Evolutionary conservation across 2,329 filamentous ascomycete genomes (phyloP).

Genomic region (Pseudocercospora vitis): DNA sequence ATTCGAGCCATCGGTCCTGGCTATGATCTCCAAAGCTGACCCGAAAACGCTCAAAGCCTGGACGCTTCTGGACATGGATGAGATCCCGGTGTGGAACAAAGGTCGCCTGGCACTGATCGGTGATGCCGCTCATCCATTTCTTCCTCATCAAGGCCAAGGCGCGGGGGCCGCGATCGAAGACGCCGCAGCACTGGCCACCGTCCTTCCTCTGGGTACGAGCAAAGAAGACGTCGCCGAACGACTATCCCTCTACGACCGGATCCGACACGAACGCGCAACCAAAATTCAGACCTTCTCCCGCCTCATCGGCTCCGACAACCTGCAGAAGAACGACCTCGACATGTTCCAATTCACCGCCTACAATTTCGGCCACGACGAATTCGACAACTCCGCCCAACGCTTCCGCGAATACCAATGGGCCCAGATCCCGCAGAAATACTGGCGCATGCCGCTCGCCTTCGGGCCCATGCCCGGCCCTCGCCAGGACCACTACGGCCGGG

Average conservation of each 20-base stretch:
- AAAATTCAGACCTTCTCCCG: conserved; percentile 60
- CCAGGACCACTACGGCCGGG: conserved; percentile 34
- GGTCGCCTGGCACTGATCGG: conserved; percentile 60
- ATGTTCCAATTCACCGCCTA: conserved; percentile 28
- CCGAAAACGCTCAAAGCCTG: conserved; percentile 53
- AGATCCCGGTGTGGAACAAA: conserved; percentile 56
- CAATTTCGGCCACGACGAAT: conserved; percentile 52
- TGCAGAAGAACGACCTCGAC: conserved; percentile 17
- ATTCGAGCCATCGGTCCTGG: conserved; percentile 40
- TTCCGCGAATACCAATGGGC: conserved; percentile 55
- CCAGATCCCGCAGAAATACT: conserved; percentile 40
- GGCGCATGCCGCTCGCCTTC: conserved; percentile 47
- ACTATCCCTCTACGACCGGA: conserved; percentile 58
- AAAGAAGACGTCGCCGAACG: conserved; percentile 54
- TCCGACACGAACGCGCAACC: conserved; percentile 58
- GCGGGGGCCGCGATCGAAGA: conserved; percentile 68
- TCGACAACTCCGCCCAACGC: conserved; percentile 53
- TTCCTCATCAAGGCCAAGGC: conserved; percentile 62
- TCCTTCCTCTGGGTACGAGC: conserved; percentile 53
- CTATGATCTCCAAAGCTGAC: conserved; percentile 43
- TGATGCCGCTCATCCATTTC: conserved; percentile 68
- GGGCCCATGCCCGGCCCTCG: conserved; percentile 45
- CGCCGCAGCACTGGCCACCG: conserved; percentile 57
- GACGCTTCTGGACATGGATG: conserved; percentile 63
- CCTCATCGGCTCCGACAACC: conserved; percentile 44